Evolutionary conservation across 228 moss, liverwort and hornwort genomes (phyloP).

Genomic region (Sphagnum fallax): DNA sequence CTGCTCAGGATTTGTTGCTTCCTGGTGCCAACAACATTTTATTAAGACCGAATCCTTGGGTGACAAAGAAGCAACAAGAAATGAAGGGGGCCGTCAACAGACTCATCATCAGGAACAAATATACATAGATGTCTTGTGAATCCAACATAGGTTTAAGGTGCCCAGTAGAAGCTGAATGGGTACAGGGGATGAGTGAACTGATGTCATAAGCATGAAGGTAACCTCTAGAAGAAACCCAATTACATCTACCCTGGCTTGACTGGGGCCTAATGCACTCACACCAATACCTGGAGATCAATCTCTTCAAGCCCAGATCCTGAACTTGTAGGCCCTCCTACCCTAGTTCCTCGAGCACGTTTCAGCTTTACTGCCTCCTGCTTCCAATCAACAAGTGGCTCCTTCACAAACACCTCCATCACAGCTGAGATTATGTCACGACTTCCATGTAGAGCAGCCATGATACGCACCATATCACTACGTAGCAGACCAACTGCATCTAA

Average conservation of each 20-base stretch:
- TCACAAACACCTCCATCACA: conserved; percentile 93
- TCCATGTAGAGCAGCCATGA: conserved; percentile 58
- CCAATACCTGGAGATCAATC: conserved; percentile 8
- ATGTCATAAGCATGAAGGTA: no score
- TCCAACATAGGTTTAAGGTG: no score
- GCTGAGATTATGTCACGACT: conserved; percentile 70
- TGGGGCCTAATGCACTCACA: neutral
- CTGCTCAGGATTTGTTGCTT: conserved; percentile 32
- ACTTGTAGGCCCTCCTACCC: conserved; percentile 19
- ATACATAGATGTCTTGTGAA: no score
- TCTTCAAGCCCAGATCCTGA: conserved; percentile 17
- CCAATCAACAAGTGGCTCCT: conserved; percentile 94
- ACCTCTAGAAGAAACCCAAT: no score
- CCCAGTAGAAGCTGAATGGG: no score
- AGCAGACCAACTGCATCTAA: conserved; percentile 66
- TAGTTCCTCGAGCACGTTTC: conserved; percentile 28
- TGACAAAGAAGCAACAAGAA: no score
- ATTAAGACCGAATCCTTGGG: neutral
- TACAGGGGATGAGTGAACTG: no score
- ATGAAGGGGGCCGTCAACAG: no score
- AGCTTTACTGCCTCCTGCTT: conserved; percentile 70
- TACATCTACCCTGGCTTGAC: neutral
- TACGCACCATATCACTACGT: conserved; percentile 75
- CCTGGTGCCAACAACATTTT: conserved; percentile 10
- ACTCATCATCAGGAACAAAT: no score